Percentiles rank a stretch among this genome's conserved stretches.
Conservation (phyloP, 1,284 basidiomycete species). For the Ganoderma multipileum region DNA sequence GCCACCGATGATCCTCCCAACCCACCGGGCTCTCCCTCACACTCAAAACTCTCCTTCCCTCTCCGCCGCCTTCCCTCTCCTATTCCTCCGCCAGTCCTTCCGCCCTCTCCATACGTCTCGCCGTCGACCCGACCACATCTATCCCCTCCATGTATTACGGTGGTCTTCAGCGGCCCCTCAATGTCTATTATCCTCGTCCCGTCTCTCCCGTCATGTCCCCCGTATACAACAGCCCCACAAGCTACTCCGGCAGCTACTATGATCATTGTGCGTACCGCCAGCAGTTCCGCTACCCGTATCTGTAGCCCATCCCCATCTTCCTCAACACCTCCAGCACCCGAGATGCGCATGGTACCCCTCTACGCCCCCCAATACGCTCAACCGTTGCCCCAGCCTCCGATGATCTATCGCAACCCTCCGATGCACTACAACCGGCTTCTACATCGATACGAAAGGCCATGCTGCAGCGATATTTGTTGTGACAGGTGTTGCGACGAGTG, state of each 20-base stretch:
- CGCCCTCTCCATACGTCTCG: constrained; percentile 10
- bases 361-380: constrained; percentile 32
- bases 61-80: constrained; percentile 3
- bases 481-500: constrained; percentile 31
- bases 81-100: constrained; percentile 4
- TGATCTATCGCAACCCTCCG: constrained; percentile 33
- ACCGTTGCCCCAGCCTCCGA: constrained; percentile 34
- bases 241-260: constrained; percentile 33
- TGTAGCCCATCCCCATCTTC: background rate
- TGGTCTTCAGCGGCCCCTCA: constrained; percentile 27
- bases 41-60: constrained; percentile 20
- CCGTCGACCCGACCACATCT: background rate
- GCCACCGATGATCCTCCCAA: constrained; percentile 23
- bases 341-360: constrained; percentile 37
- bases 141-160: constrained; percentile 25
- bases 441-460: constrained; percentile 17
- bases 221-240: constrained; percentile 32
- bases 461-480: constrained; percentile 28
- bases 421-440: constrained; percentile 26
- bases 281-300: background rate
- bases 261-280: constrained; percentile 29
- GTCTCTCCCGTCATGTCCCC: constrained; percentile 28
- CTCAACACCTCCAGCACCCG: constrained; percentile 28
- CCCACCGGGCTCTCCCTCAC: background rate
- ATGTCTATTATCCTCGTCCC: constrained; percentile 31